Base-by-base conservation (phyloP, 495 filamentous ascomycete species). In the Lasiosphaeria hispida region DNA sequence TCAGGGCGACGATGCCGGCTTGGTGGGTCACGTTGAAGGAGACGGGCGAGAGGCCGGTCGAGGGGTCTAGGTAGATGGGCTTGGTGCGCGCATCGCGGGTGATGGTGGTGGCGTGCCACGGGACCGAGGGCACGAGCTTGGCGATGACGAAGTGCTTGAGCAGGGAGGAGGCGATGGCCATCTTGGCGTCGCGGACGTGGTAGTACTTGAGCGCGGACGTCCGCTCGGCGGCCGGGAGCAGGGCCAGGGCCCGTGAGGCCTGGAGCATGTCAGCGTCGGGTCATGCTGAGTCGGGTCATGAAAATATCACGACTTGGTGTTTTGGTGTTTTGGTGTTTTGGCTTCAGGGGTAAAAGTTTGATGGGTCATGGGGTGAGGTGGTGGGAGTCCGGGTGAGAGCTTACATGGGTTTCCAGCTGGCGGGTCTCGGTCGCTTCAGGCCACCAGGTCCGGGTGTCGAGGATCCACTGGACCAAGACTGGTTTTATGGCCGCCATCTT, bases 1-100 rank as follows among this genome's bases (percentile, higher is more conserved):
- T 72, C 9, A 79, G 70, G 5, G 82, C 80, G 9, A 93, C 90
- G 10, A 96, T 71, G 0, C 89, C 89, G 11, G 87, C 88, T 69
- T 96, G 92, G 67, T 96, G 92, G 52, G 84, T 88, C 53, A 96
- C 88, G 68, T 96, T 96, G 80, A 96, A 96, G 54, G 88, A 81
- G 14, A 93, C 76, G 19, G 72, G 70, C 50, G 69, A 49, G 13
- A 49, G 15, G 13, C 63, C 61, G 15, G 71, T 61, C 7, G 53
- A 63, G 0, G 66, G 54, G 55, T 74, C 65, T 36, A 59, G 53
- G 43, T 66, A 85, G 51, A 74, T 72, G 7, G 91, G 91, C 59
- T 86, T 96, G 58, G 78, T 76, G 82, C 44, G 56, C 63, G 39
- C 72, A 74, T 72, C 84, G 47, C 85, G 79, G n/a, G 80, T 80